These are phyloP conservation scores for Wickerhamiella musiphila DNA, from an alignment of 805 yeast species.

Conservation along the genomic window DNA sequence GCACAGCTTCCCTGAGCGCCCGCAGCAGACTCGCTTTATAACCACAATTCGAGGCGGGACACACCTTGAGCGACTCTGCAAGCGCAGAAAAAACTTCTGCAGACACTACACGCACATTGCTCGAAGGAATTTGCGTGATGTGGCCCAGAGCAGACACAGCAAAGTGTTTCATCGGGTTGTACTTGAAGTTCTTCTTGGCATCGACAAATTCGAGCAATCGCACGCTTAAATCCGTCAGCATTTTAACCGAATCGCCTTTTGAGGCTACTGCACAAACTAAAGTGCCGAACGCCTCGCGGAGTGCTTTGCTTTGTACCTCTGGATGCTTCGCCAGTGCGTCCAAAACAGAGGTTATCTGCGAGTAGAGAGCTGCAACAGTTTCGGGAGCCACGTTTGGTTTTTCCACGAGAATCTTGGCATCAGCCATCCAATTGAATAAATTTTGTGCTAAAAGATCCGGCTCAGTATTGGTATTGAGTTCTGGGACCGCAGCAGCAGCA, in stretches of 20 bases:
- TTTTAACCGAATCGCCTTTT: conserved; percentile 7
- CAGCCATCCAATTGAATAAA: conserved; percentile 10
- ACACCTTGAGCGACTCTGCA: conserved; percentile 8
- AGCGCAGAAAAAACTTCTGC: conserved; percentile 11
- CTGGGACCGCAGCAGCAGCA: no score
- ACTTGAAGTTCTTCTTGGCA: conserved; percentile 6
- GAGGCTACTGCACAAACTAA: conserved; percentile 8
- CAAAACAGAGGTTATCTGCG: conserved; percentile 8
- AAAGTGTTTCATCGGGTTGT: conserved; percentile 14
- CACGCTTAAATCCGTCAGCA: conserved; percentile 8
- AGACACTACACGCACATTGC: conserved; percentile 11
- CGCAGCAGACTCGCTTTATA: conserved; percentile 13
- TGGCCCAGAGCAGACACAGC: conserved; percentile 13
- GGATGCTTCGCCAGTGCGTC: conserved; percentile 13
- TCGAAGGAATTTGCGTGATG: conserved; percentile 4
- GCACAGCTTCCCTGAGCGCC: conserved; percentile 9
- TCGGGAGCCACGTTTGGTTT: conserved; percentile 1
- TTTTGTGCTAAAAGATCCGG: conserved; percentile 1
- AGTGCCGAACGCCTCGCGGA: conserved; percentile 11
- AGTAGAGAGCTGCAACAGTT: neutral
- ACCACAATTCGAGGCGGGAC: conserved; percentile 4
- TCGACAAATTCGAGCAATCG: conserved; percentile 12
- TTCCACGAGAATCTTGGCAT: conserved; percentile 5
- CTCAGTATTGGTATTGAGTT: neutral
- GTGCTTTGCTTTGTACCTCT: conserved; percentile 12